Evolutionary conservation across 257 asterid genomes (phyloP).

Genomic region (Solanum arcanum): DNA sequence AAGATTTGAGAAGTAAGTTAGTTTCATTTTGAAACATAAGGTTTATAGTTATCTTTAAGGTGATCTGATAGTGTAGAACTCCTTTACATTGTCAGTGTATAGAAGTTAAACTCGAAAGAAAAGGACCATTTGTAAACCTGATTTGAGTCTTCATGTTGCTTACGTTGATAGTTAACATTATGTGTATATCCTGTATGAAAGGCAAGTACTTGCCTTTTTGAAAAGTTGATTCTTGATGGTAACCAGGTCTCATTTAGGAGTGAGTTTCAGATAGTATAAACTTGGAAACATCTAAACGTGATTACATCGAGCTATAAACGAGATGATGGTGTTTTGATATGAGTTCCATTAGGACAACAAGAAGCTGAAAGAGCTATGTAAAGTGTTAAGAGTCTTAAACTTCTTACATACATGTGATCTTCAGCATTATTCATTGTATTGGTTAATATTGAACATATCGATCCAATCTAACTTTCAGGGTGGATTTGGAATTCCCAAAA

Average conservation of each 20-base stretch:
- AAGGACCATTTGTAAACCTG: neutral
- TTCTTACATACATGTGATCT: neutral
- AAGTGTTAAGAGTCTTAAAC: neutral
- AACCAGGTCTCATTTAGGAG: neutral
- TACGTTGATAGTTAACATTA: neutral
- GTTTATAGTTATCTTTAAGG: neutral
- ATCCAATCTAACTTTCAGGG: slow-evolving; percentile 18
- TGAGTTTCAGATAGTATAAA: neutral
- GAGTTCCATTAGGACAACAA: neutral
- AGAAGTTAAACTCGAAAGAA: neutral
- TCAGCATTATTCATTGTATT: neutral
- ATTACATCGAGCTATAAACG: neutral
- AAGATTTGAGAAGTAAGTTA: slow-evolving; percentile 74
- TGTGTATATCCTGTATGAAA: neutral
- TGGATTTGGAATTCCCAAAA: slow-evolving; percentile 50
- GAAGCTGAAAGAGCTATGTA: neutral
- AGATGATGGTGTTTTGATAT: neutral
- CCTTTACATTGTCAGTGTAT: neutral
- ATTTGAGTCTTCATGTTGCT: neutral
- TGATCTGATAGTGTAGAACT: neutral
- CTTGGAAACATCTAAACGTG: neutral
- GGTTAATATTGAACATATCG: neutral
- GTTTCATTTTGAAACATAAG: neutral
- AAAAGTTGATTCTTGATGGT: neutral
- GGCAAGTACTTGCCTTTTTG: neutral